These are phyloP conservation scores for Chloranthus sessilifolius DNA, from an alignment of 164 flowering plant genomes.

Conservation along the genomic window DNA sequence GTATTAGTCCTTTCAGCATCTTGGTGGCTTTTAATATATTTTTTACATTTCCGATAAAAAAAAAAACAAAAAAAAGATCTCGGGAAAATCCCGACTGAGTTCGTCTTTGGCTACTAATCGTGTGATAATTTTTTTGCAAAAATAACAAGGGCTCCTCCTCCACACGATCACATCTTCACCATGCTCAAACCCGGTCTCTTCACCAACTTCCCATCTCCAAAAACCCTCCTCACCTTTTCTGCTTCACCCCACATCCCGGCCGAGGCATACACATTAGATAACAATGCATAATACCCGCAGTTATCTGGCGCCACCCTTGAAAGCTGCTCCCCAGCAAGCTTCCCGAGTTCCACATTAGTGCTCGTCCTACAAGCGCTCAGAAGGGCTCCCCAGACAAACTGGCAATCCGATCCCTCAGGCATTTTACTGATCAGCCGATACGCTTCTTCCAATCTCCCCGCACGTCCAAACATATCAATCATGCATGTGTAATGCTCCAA, in stretches of 20 bases:
- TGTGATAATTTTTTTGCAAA: no score
- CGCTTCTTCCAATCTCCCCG: slow-evolving; percentile 40
- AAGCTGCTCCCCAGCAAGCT: slow-evolving; percentile 27
- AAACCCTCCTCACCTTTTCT: slow-evolving; percentile 22
- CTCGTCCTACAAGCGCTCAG: slow-evolving; percentile 23
- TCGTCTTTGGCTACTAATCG: no score
- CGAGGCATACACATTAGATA: slow-evolving; percentile 31
- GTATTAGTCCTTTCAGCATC: no score
- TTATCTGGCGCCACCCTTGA: slow-evolving; percentile 24
- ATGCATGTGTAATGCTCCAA: slow-evolving; percentile 37
- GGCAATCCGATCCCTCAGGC: slow-evolving; percentile 15
- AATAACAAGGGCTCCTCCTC: no score
- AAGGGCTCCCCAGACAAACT: slow-evolving; percentile 29
- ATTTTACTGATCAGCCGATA: slow-evolving; percentile 16
- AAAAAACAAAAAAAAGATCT: no score
- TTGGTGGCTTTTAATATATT: no score
- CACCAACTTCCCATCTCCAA: slow-evolving; percentile 22
- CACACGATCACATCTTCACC: slow-evolving; percentile 15
- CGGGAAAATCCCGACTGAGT: no score
- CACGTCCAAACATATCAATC: slow-evolving; percentile 35
- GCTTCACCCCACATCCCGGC: slow-evolving; percentile 24
- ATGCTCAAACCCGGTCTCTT: slow-evolving; percentile 31
- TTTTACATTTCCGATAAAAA: no score
- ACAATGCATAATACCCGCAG: slow-evolving; percentile 24
- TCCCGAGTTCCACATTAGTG: slow-evolving; percentile 22